Evolutionary conservation across 2,329 filamentous ascomycete genomes (phyloP).

Genomic region (Monilinia fructicola): DNA sequence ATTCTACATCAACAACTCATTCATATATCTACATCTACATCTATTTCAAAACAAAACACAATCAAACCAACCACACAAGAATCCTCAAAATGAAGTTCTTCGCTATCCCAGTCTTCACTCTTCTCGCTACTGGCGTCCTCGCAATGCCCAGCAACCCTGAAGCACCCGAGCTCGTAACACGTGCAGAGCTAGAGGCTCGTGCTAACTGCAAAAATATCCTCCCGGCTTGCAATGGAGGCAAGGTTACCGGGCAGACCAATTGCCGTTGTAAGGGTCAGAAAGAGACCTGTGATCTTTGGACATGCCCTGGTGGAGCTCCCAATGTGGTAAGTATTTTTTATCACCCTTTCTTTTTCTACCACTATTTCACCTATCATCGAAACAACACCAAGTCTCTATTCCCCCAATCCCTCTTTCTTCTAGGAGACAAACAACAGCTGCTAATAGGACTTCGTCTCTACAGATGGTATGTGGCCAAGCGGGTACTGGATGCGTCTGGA

Average conservation of each 20-base stretch:
- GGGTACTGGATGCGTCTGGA: neutral
- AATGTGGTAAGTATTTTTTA: neutral
- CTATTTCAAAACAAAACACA: neutral
- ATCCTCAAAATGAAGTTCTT: conserved; percentile 26
- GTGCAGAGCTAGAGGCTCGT: neutral
- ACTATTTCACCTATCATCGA: neutral
- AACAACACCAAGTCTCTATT: neutral
- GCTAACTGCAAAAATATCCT: neutral
- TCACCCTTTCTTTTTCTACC: neutral
- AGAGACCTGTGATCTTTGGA: neutral
- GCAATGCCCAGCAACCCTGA: conserved; percentile 20
- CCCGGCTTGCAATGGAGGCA: neutral
- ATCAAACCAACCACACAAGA: neutral
- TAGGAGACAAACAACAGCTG: neutral
- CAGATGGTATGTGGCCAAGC: neutral
- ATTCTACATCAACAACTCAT: neutral
- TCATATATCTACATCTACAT: neutral
- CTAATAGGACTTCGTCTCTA: neutral
- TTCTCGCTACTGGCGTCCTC: conserved; percentile 19
- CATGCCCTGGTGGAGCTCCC: neutral
- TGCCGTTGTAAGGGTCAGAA: neutral
- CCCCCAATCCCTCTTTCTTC: neutral
- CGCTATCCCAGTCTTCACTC: conserved; percentile 20
- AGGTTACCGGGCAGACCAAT: neutral
- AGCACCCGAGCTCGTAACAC: neutral